Conservation (phyloP, 495 filamentous ascomycete genomes). For the Immersiella caudata region DNA sequence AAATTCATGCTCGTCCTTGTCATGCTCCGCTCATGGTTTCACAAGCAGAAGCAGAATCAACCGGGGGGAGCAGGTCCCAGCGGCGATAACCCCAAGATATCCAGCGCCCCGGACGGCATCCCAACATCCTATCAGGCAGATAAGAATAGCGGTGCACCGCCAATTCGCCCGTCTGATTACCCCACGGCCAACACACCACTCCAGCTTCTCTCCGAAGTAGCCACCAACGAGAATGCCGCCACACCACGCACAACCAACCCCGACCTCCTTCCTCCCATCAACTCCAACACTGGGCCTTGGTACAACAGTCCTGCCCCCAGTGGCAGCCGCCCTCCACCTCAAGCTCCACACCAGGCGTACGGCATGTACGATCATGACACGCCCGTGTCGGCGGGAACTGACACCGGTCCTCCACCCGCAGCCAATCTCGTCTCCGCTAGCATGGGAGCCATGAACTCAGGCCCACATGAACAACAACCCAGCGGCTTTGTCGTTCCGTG, state of each 20-base stretch:
- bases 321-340: not conserved
- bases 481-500: slow-evolving; percentile 32
- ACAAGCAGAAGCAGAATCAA: slow-evolving; percentile 43
- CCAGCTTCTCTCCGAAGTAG: slow-evolving; percentile 70
- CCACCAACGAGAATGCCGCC: slow-evolving; percentile 56
- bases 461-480: not conserved
- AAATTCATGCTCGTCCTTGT: slow-evolving; percentile 78
- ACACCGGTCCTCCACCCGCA: not conserved
- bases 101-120: slow-evolving; percentile 21
- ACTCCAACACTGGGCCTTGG: not conserved
- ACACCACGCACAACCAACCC: slow-evolving; percentile 17
- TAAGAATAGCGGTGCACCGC: slow-evolving; percentile 7
- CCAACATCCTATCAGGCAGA: slow-evolving; percentile 16
- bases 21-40: slow-evolving; percentile 75
- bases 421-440: not conserved
- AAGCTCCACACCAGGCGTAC: not conserved
- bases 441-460: not conserved
- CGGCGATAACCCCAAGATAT: not conserved
- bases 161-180: slow-evolving; percentile 29
- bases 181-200: slow-evolving; percentile 56
- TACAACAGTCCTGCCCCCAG: slow-evolving; percentile 4
- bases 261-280: slow-evolving; percentile 13
- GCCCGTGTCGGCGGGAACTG: slow-evolving; percentile 13
- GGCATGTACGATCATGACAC: not conserved
- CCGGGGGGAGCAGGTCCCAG: slow-evolving; percentile 3